Evolutionary conservation across 148 eudicot genomes (phyloP), one percentile per base, ranked within the genome.

Genomic region (Rhododendron mucronatum): DNA sequence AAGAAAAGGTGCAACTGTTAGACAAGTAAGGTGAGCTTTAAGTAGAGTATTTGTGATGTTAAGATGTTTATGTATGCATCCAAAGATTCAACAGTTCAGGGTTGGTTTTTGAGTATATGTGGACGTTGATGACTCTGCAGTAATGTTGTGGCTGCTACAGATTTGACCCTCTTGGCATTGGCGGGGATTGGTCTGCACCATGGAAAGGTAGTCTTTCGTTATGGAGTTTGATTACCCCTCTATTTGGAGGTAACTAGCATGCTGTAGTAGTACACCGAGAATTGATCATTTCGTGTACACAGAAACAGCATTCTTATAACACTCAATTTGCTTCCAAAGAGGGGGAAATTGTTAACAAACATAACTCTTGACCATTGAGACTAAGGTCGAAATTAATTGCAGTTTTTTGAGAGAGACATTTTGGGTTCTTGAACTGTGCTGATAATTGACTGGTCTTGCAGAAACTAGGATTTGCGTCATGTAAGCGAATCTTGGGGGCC

Each of bases 401-500:
- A 82, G 76, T 13, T 85, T 83, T 50, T n/a, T 51, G 35, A 57
- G 44, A 74, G 53, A 30, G 21, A 30, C 18, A 20, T 12, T 23
- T 37, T 23, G 51, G 23, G 44, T 41, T 39, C 45, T 45, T 78
- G 9, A 47, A 82, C 84, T 74, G 30, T 59, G 45, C 76, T 45
- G 57, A 20, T 89, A 82, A 33, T 37, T 85, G 39, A 65, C 75
- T 76, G 47, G 53, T 80, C 81, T 84, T 89, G 85, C 95, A 97
- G 99, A 97, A 95, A 91, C 87, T 97, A 86, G 99, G 99, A n/a
- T 97, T 97, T 87, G 99, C 99, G 76, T 97, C 99, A 16, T 97
- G 99, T 87, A 87, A 90, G 89, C 90, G 96, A 86, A 94, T 79
- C 84, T 73, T 90, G 77, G 96, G 94, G 80, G 99, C 99, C 83